Evolutionary conservation across 2,329 filamentous ascomycete species (phyloP).

Genomic region (Alternaria sp.): DNA sequence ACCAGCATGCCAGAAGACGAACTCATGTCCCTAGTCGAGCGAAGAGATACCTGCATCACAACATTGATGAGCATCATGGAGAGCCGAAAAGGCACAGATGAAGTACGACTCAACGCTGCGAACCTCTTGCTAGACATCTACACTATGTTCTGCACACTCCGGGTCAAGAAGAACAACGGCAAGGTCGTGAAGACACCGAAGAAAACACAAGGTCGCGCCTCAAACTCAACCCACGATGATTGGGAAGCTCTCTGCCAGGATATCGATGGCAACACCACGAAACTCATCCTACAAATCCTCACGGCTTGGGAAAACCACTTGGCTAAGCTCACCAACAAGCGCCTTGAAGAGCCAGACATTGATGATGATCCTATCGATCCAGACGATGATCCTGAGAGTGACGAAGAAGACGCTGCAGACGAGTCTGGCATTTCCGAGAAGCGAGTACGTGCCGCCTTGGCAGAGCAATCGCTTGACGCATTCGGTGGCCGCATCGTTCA

Average conservation of each 20-base stretch:
- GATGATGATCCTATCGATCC: conserved; percentile 78
- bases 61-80: conserved; percentile 61
- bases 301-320: conserved; percentile 77
- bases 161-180: conserved; percentile 54
- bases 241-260: conserved; percentile 72
- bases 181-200: conserved; percentile 44
- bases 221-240: conserved; percentile 54
- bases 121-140: conserved; percentile 84
- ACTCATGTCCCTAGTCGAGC: conserved; percentile 64
- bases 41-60: conserved; percentile 62
- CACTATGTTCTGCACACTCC: conserved; percentile 78
- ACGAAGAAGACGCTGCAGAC: conserved; percentile 62
- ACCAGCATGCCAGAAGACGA: conserved; percentile 64
- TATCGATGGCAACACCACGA: conserved; percentile 69
- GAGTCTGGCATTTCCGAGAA: conserved; percentile 58
- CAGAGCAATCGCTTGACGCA: conserved; percentile 87
- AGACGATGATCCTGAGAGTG: conserved; percentile 68
- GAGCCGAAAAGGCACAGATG: conserved; percentile 71
- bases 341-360: conserved; percentile 60
- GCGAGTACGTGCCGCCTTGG: conserved; percentile 73
- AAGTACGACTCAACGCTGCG: conserved; percentile 78
- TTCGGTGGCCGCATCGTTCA: conserved; percentile 86
- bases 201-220: conserved; percentile 33
- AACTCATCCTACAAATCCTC: conserved; percentile 79
- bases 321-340: conserved; percentile 46